A percentile compares a stretch with the other conserved stretches of the same genome.
Evolutionary conservation across 2,329 filamentous ascomycete species (phyloP).

Genomic region (Colletotrichum sp.): DNA sequence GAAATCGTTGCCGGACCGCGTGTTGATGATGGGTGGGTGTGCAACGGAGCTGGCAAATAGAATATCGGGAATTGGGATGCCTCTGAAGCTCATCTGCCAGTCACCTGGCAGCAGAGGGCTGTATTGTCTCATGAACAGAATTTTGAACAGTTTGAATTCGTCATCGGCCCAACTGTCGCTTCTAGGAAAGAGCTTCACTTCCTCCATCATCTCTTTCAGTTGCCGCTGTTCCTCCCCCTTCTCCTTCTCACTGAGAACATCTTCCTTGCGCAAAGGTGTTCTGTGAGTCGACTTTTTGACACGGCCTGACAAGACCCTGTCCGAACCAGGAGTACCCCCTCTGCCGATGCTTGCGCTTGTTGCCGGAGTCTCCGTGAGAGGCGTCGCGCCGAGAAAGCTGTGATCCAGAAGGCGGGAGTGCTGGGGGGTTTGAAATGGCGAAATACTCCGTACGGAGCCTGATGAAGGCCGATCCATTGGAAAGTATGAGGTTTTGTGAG

Average conservation of each 20-base stretch:
- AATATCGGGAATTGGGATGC: conserved; percentile 40
- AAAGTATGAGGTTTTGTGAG: neutral
- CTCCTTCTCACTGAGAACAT: conserved; percentile 16
- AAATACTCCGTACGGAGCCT: neutral
- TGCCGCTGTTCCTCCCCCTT: conserved; percentile 7
- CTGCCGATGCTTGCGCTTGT: conserved; percentile 12
- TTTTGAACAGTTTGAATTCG: conserved; percentile 50
- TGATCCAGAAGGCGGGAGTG: neutral
- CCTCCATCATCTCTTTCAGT: conserved; percentile 40
- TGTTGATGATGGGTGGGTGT: conserved; percentile 40
- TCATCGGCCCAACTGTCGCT: conserved; percentile 55
- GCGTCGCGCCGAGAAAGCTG: neutral
- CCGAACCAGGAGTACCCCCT: conserved; percentile 10
- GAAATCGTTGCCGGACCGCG: conserved; percentile 38
- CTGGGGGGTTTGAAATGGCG: conserved; percentile 1
- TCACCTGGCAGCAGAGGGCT: conserved; percentile 43
- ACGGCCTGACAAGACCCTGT: conserved; percentile 9
- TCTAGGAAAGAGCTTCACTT: conserved; percentile 45
- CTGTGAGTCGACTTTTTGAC: conserved; percentile 12
- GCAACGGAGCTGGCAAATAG: conserved; percentile 37
- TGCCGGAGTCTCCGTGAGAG: conserved; percentile 14
- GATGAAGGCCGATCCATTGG: conserved; percentile 6
- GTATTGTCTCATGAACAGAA: conserved; percentile 45
- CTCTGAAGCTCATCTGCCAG: conserved; percentile 45
- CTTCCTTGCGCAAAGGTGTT: neutral